Evolutionary conservation across 371 early-diverging fungal genomes (phyloP).

Genomic region (Haplosporangium sp.): DNA sequence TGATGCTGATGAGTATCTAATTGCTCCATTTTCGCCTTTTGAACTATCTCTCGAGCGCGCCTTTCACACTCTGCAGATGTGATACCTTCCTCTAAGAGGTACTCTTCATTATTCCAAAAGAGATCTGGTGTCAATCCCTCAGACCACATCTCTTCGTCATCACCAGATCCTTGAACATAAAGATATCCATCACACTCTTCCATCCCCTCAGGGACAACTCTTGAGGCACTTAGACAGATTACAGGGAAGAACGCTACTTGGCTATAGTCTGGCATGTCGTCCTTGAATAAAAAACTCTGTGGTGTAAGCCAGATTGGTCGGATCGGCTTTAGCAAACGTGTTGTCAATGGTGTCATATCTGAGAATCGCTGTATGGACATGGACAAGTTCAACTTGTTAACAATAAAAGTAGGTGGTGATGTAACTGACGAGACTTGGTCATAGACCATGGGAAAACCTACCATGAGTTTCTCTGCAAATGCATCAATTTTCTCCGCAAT

Average conservation of each 20-base stretch:
- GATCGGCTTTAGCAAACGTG: constrained; percentile 71
- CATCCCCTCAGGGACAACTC: constrained; percentile 64
- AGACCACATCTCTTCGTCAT: constrained; percentile 91
- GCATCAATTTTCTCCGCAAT: constrained; percentile 68
- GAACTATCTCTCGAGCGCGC: constrained; percentile 59
- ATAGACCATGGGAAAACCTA: constrained; percentile 8
- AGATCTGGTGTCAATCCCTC: constrained; percentile 72
- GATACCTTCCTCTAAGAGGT: constrained; percentile 58
- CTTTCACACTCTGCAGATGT: constrained; percentile 61
- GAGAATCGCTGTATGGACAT: constrained; percentile 53
- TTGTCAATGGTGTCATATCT: constrained; percentile 60
- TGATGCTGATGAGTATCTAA: constrained; percentile 9
- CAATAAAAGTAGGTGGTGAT: neutral
- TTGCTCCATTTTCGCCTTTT: constrained; percentile 11
- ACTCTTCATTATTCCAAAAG: constrained; percentile 77
- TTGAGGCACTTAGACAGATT: constrained; percentile 81
- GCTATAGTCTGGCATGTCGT: constrained; percentile 62
- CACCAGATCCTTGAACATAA: constrained; percentile 92
- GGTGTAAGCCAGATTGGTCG: constrained; percentile 87
- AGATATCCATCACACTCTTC: constrained; percentile 69
- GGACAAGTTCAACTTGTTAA: neutral
- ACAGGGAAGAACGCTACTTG: constrained; percentile 71
- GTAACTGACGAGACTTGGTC: neutral
- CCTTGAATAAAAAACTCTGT: constrained; percentile 61
- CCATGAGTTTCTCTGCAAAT: constrained; percentile 72